These are phyloP conservation scores for Gossypium ekmanianum DNA, from an alignment of 345 rosid species.

Conservation along the genomic window DNA sequence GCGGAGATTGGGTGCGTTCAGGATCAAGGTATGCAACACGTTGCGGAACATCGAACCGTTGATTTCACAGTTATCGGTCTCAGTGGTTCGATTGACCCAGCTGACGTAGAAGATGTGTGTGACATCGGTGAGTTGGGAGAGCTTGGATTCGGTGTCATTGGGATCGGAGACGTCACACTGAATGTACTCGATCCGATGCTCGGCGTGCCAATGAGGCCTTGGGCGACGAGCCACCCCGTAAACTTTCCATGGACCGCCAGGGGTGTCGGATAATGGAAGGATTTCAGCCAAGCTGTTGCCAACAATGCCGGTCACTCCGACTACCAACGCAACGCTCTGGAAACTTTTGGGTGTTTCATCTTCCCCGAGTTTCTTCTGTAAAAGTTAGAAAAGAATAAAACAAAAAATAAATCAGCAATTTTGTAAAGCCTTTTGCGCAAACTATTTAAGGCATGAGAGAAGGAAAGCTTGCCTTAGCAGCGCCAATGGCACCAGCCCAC, in stretches of 20 bases:
- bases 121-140: slow-evolving; percentile 60
- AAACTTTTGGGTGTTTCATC: slow-evolving; percentile 48
- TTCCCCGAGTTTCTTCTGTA: slow-evolving; percentile 64
- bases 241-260: slow-evolving; percentile 95
- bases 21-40: slow-evolving; percentile 57
- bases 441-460: background rate
- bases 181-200: slow-evolving; percentile 70
- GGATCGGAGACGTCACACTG: slow-evolving; percentile 72
- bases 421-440: background rate
- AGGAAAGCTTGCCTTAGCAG: slow-evolving; percentile 32
- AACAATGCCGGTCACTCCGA: slow-evolving; percentile 86
- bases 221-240: slow-evolving; percentile 88
- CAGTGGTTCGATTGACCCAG: slow-evolving; percentile 53
- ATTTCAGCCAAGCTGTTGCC: slow-evolving; percentile 92
- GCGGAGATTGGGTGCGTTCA: slow-evolving; percentile 63
- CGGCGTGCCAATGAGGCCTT: slow-evolving; percentile 68
- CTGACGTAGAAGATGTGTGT: slow-evolving; percentile 80
- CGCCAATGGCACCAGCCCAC: slow-evolving; percentile 57
- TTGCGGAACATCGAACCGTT: slow-evolving; percentile 77
- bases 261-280: slow-evolving; percentile 81
- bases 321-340: slow-evolving; percentile 70
- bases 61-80: slow-evolving; percentile 53
- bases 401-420: background rate
- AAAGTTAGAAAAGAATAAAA: background rate
- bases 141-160: slow-evolving; percentile 45